Base-by-base conservation (phyloP, 2,329 filamentous ascomycete genomes). In the Ceratocystis cubensis region DNA sequence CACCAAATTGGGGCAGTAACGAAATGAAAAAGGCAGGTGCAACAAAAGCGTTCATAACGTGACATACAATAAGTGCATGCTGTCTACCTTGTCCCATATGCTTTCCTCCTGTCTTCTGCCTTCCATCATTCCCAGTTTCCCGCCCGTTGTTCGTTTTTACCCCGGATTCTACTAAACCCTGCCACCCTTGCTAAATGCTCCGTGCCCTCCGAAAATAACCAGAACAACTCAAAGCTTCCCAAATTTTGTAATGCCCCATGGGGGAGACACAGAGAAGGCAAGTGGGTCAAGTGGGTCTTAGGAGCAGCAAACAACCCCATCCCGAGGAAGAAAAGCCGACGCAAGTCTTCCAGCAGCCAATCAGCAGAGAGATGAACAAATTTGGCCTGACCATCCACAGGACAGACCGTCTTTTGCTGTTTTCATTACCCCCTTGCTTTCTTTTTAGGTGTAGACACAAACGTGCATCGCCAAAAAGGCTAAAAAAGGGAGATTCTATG, bases 91-190 rank as follows among this genome's bases (percentile, higher is more conserved):
- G 10, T 56, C 20, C 28, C n/a, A 5, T 37, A 15, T 37, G 25
- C 17, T 15, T 37, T 7, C 17, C 15, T 59, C 56, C 5, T 59
- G 28, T 33, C 53, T 7, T 59, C n/a, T 59, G 7, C 33, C n/a
- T 15, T 5, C 30, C 22, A 56, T 59, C 33, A 17, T 37, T 59
- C 6, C n/a, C 46, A 25, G n/a, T 17, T 3, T 59, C 25, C 7
- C 5, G n/a, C 25, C 7, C 5, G 45, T 13, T 53, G 8, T 5
- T 53, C 7, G 37, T 33, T 59, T 59, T 59, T 59, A 59, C 56
- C 56, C 56, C 56, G 56, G 56, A 59, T 59, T 59, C 28, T 59
- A 33, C 30, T 59, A 59, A 59, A 33, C 56, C 56, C 56, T 59
- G 56, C 56, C 6, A 33, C 28, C 56, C 22, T 59, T 30, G 56